Base-by-base conservation (phyloP, 768 basidiomycete genomes). In the Tricholoma saponaceum region DNA sequence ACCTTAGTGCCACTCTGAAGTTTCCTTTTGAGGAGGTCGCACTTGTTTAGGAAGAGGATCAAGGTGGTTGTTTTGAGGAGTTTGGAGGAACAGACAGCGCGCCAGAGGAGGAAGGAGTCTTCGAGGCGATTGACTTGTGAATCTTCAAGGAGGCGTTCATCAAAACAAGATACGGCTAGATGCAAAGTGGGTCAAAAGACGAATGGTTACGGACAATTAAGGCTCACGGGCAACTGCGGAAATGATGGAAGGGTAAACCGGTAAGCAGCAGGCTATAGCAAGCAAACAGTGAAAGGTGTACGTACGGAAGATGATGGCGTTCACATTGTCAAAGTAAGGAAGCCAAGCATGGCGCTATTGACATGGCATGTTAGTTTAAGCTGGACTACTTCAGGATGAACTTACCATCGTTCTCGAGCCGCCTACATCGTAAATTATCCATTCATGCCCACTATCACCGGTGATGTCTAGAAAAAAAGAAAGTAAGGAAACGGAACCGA, bases 31-130 rank as follows among this genome's bases (percentile, higher is more conserved):
- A 90, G 71, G 3, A 90, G 66, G 59, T 91, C 89, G 58, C 81
- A 80, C 59, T 91, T 91, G 68, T 91, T 91, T 54, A 90, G 71
- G 70, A 91, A 91, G 25, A 89, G 76, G 51, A 90, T 82, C 57
- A 90, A 76, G 54, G 83, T 85, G 10, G 83, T 77, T 54, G 79
- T 80, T 6, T 77, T 69, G 7, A 91, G 81, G 2, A 90, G 74
- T 62, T 74, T 76, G 30, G 81, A 84, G 14, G 75, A 63, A 70
- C 85, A 87, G 47, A 91, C 76, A 1, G 81, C 76, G 23, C 74
- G 77, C 87, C 87, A 91, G 2, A 91, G 78, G 50, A 77, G 75
- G 59, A 89, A 78, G 0, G 87, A 86, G 68, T 91, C 89, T 68
- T 90, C 86, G 16, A 89, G 76, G 6, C 87, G 78, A 61, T 88